Evolutionary conservation across 2,329 filamentous ascomycete species (phyloP).

Genomic region (Fusarium brachygibbosum): DNA sequence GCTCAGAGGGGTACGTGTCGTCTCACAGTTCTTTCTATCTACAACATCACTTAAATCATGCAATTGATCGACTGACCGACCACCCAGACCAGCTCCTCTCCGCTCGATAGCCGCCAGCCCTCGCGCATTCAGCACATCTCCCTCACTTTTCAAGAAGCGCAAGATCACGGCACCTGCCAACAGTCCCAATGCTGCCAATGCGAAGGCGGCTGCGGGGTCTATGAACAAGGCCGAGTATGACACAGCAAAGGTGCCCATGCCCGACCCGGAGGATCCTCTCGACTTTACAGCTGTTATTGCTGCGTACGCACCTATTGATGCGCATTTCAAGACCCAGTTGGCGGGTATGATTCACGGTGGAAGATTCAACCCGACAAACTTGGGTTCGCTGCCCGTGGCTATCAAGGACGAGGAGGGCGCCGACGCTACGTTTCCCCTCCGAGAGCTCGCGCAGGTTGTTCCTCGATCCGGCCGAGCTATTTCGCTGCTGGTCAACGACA

Average conservation of each 20-base stretch:
- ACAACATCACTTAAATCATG: slow-evolving; percentile 1
- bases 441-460: slow-evolving; percentile 68
- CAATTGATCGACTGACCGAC: slow-evolving; percentile 32
- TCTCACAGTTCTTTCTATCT: background rate
- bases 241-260: slow-evolving; percentile 43
- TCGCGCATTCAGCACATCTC: slow-evolving; percentile 52
- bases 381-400: slow-evolving; percentile 62
- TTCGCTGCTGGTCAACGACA: slow-evolving; percentile 59
- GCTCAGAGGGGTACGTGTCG: slow-evolving; percentile 43
- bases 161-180: slow-evolving; percentile 53
- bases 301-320: slow-evolving; percentile 58
- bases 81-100: slow-evolving; percentile 36
- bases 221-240: slow-evolving; percentile 40
- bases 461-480: slow-evolving; percentile 60
- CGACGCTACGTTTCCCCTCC: slow-evolving; percentile 61
- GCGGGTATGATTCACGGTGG: slow-evolving; percentile 59
- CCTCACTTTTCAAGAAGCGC: slow-evolving; percentile 56
- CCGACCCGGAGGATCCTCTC: slow-evolving; percentile 60
- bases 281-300: slow-evolving; percentile 64
- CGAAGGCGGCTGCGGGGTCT: slow-evolving; percentile 36
- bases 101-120: slow-evolving; percentile 16
- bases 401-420: slow-evolving; percentile 50
- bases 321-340: slow-evolving; percentile 61
- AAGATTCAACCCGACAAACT: slow-evolving; percentile 65
- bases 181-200: slow-evolving; percentile 46